phyloP scores from a whole-genome alignment of 2,329 filamentous ascomycete species.

The Aspergillus eucalypticola region DNA sequence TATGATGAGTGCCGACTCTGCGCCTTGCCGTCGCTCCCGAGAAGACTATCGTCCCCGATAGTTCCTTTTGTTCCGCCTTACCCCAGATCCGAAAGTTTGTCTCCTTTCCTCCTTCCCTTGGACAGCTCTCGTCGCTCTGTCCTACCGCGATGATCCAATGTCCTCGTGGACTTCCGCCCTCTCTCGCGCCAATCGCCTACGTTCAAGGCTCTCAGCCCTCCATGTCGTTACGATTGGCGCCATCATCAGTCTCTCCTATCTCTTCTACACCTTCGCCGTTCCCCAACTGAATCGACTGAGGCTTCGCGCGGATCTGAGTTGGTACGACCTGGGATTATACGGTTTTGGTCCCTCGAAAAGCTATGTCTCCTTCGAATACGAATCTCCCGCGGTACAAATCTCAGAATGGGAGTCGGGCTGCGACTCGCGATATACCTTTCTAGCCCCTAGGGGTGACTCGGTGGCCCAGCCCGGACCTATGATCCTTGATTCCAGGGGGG shows the following conservation, averaged over 20 bases:
- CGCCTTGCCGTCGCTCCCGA: background rate
- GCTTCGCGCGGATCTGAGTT: slow-evolving; percentile 21
- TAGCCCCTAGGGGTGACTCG: slow-evolving; percentile 35
- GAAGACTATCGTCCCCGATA: background rate
- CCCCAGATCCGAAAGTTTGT: background rate
- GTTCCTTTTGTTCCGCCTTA: background rate
- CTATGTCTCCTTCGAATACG: slow-evolving; percentile 32
- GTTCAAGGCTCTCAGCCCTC: slow-evolving; percentile 9
- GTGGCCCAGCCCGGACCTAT: slow-evolving; percentile 28
- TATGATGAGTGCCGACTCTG: background rate
- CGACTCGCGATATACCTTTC: slow-evolving; percentile 32
- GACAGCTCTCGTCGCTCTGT: background rate
- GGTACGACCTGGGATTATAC: slow-evolving; percentile 34
- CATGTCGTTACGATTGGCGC: slow-evolving; percentile 10
- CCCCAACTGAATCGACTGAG: slow-evolving; percentile 22
- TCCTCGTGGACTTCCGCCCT: slow-evolving; percentile 16
- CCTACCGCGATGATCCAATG: slow-evolving; percentile 19
- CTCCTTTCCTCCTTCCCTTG: background rate
- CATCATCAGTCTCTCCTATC: slow-evolving; percentile 18
- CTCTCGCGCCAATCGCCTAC: slow-evolving; percentile 9
- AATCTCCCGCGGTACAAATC: slow-evolving; percentile 31
- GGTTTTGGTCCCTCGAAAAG: slow-evolving; percentile 32
- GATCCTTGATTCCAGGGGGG: slow-evolving; percentile 30
- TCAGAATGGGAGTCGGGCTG: slow-evolving; percentile 27
- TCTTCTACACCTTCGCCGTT: slow-evolving; percentile 21